phyloP scores from a whole-genome alignment of 192 early-diverging fungal genomes.

The Coemansia sp. region DNA sequence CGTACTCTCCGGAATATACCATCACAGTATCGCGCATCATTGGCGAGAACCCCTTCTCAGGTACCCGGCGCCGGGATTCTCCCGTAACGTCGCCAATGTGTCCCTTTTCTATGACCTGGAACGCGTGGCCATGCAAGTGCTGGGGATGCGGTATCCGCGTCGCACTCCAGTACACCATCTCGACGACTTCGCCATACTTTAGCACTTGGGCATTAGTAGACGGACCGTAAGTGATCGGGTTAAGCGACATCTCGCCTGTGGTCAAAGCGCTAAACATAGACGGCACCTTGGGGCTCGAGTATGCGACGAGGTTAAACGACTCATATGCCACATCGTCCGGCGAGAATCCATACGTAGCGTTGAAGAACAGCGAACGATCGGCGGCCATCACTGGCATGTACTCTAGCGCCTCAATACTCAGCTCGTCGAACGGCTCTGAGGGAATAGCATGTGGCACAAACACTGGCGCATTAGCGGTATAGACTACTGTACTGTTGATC shows the following conservation, averaged over 20 bases:
- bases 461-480: conserved; percentile 23
- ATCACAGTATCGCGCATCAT: conserved; percentile 65
- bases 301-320: conserved; percentile 73
- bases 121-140: conserved; percentile 85
- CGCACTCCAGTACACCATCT: conserved; percentile 73
- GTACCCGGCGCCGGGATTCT: conserved; percentile 52
- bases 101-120: conserved; percentile 75
- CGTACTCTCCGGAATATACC: conserved; percentile 61
- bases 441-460: conserved; percentile 13
- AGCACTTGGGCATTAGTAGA: conserved; percentile 67
- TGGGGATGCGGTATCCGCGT: conserved; percentile 68
- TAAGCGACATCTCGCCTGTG: conserved; percentile 55
- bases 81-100: conserved; percentile 24
- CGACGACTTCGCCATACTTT: conserved; percentile 61
- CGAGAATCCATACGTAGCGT: conserved; percentile 62
- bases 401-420: conserved; percentile 56
- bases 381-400: conserved; percentile 52
- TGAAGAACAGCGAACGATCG: conserved; percentile 58
- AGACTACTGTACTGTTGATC: conserved; percentile 58
- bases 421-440: conserved; percentile 46
- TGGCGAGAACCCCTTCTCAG: conserved; percentile 1
- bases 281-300: conserved; percentile 63
- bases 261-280: conserved; percentile 66
- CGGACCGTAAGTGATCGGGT: conserved; percentile 65
- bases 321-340: conserved; percentile 69